A percentile compares a stretch with the other conserved stretches of the same genome.
phyloP scores from a whole-genome alignment of 140 eudicot species.

The Ambrosia hybrid region DNA sequence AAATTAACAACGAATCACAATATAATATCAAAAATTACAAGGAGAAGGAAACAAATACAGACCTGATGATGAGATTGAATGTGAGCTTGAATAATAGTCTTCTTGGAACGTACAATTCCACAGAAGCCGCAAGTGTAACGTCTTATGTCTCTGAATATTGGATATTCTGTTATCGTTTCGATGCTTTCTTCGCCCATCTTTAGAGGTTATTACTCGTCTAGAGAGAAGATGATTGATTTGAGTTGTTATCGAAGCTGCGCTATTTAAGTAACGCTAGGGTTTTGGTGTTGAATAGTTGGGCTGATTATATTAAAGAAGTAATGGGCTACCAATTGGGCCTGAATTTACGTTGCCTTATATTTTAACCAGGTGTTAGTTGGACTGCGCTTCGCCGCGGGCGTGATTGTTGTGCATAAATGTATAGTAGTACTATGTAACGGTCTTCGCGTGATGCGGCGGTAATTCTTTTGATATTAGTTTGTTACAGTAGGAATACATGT shows the following conservation, averaged over 20 bases:
- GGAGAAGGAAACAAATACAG: neutral
- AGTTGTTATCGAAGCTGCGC: constrained; percentile 20
- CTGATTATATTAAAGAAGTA: neutral
- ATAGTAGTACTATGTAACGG: too few relatives aligned
- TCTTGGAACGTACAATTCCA: constrained; percentile 87
- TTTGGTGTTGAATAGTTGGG: constrained; percentile 8
- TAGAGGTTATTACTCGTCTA: neutral
- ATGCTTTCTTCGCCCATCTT: constrained; percentile 23
- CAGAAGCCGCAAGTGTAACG: constrained; percentile 77
- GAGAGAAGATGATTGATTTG: neutral
- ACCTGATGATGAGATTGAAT: constrained; percentile 70
- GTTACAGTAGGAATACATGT: too few relatives aligned
- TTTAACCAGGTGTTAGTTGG: too few relatives aligned
- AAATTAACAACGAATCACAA: neutral
- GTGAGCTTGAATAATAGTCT: constrained; percentile 69
- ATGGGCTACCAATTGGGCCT: constrained; percentile 1
- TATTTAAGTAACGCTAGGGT: constrained; percentile 29
- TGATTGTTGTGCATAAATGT: too few relatives aligned
- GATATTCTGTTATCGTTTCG: constrained; percentile 14
- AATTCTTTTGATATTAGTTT: too few relatives aligned
- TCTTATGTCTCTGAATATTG: constrained; percentile 71
- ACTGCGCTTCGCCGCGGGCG: too few relatives aligned
- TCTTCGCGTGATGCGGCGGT: too few relatives aligned
- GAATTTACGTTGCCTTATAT: neutral
- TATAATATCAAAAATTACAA: neutral